Conservation (phyloP, 495 filamentous ascomycete species). For the Darksidea phi region DNA sequence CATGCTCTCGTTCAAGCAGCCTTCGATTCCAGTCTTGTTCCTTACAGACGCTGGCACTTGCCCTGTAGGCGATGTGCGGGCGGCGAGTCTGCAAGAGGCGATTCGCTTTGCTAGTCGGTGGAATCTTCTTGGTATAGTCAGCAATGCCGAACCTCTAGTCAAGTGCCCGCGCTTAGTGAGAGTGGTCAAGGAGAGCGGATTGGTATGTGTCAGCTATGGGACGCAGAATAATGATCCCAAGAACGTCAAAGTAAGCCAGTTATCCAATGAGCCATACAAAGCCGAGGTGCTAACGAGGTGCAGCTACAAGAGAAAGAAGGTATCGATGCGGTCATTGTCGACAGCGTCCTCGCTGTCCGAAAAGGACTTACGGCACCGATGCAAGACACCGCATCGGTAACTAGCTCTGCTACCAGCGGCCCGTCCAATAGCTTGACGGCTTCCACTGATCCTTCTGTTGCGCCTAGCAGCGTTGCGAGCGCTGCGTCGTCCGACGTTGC, state of each 20-base stretch:
- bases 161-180: conserved; percentile 85
- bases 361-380: conserved; percentile 60
- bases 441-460: not conserved
- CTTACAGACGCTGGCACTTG: conserved; percentile 80
- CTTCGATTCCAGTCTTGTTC: conserved; percentile 91
- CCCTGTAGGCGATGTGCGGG: conserved; percentile 83
- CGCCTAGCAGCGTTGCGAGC: not conserved
- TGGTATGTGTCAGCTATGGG: conserved; percentile 97
- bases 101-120: conserved; percentile 90
- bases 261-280: not conserved
- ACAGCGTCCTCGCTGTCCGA: conserved; percentile 80
- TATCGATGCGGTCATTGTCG: conserved; percentile 95
- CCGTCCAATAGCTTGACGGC: not conserved
- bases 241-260: conserved; percentile 71
- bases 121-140: conserved; percentile 91
- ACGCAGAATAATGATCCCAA: conserved; percentile 78
- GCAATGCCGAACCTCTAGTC: conserved; percentile 77
- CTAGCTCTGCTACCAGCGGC: not conserved
- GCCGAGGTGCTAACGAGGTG: conserved; percentile 9
- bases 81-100: conserved; percentile 88
- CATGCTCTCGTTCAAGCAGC: conserved; percentile 91
- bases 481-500: not conserved
- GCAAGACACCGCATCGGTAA: not conserved
- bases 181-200: conserved; percentile 90
- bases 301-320: conserved; percentile 90